A percentile compares a stretch with the other conserved stretches of the same genome.
Conservation (phyloP, 2,329 filamentous ascomycete species). For the Dothistroma septosporum region DNA sequence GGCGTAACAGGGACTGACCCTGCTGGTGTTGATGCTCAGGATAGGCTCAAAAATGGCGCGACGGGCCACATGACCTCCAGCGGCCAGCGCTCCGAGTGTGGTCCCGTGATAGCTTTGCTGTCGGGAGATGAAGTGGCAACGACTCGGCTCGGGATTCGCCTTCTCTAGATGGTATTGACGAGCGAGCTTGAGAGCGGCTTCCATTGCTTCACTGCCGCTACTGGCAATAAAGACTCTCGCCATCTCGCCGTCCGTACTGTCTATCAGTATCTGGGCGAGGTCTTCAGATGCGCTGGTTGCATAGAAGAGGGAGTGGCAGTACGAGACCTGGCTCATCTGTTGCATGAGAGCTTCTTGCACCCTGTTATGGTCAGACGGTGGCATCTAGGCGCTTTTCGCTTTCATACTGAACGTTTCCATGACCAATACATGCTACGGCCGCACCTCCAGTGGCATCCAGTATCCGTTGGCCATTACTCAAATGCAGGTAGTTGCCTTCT, state of each 20-base stretch:
- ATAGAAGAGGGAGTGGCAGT: conserved; percentile 58
- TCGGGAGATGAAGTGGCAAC: conserved; percentile 61
- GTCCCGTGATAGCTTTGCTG: conserved; percentile 66
- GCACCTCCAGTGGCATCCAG: conserved; percentile 72
- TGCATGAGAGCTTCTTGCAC: conserved; percentile 57
- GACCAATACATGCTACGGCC: conserved; percentile 67
- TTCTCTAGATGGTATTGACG: conserved; percentile 63
- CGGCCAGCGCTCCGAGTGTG: conserved; percentile 62
- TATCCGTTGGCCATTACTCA: conserved; percentile 56
- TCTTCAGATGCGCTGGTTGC: conserved; percentile 52
- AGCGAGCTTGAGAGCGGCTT: conserved; percentile 64
- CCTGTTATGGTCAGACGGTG: conserved; percentile 15
- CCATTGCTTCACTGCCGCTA: conserved; percentile 63
- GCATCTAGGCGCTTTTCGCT: neutral
- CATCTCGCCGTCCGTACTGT: conserved; percentile 52
- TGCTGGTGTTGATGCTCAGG: conserved; percentile 50
- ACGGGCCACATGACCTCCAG: conserved; percentile 60
- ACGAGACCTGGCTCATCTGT: conserved; percentile 57
- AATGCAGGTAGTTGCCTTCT: conserved; percentile 49
- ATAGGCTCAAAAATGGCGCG: conserved; percentile 60
- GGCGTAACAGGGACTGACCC: conserved; percentile 63
- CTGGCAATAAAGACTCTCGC: conserved; percentile 53
- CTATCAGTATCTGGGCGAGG: conserved; percentile 48
- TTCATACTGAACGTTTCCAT: conserved; percentile 52
- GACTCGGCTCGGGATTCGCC: conserved; percentile 47